Conservation (phyloP, 1,139 yeast species). For the Hyphopichia fennica region DNA sequence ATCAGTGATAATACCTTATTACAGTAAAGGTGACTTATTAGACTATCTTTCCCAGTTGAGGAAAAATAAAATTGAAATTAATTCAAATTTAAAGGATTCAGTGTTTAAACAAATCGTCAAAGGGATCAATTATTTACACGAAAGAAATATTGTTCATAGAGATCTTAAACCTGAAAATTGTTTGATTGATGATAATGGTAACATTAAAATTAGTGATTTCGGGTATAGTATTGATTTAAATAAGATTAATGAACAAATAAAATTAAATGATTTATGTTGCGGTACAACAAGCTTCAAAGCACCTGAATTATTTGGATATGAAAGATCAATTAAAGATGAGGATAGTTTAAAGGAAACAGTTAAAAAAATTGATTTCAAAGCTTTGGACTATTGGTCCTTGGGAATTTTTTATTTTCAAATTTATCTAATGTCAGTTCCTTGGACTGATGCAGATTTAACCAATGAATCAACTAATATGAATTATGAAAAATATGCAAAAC, state of each 20-base stretch:
- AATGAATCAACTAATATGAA: not conserved
- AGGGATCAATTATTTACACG: slow-evolving; percentile 48
- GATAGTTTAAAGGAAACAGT: slow-evolving; percentile 7
- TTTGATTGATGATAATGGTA: slow-evolving; percentile 45
- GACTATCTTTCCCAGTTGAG: slow-evolving; percentile 40
- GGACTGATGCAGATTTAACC: slow-evolving; percentile 38
- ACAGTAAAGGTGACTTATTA: slow-evolving; percentile 48
- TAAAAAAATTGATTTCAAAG: slow-evolving; percentile 21
- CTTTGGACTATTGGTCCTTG: slow-evolving; percentile 51
- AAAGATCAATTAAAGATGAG: slow-evolving; percentile 12
- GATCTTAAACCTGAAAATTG: slow-evolving; percentile 60
- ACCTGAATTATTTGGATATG: slow-evolving; percentile 47
- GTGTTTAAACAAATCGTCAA: slow-evolving; percentile 48
- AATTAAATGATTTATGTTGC: slow-evolving; percentile 29
- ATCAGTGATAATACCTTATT: slow-evolving; percentile 41
- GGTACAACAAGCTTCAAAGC: slow-evolving; percentile 60
- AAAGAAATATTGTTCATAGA: slow-evolving; percentile 45
- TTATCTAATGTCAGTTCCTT: slow-evolving; percentile 46
- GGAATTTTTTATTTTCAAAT: slow-evolving; percentile 52
- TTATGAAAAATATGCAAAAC: slow-evolving; percentile 21
- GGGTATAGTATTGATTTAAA: slow-evolving; percentile 47
- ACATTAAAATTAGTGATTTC: slow-evolving; percentile 50
- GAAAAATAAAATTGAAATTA: slow-evolving; percentile 26
- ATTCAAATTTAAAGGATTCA: slow-evolving; percentile 40
- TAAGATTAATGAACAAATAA: slow-evolving; percentile 11